phyloP scores from a whole-genome alignment of 2,329 filamentous ascomycete genomes.

The Kalaharituber pfeilii region DNA sequence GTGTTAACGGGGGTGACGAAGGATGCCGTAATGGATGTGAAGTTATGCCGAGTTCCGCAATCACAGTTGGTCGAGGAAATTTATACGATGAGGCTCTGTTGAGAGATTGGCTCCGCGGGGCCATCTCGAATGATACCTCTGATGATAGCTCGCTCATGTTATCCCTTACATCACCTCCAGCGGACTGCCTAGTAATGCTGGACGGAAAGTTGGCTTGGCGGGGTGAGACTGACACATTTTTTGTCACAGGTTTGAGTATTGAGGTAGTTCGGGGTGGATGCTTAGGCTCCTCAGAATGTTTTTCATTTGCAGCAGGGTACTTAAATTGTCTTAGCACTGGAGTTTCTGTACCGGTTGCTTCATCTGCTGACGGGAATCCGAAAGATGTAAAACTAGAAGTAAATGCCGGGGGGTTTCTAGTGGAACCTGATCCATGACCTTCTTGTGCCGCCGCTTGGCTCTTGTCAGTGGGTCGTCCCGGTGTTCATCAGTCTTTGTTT shows the following conservation, averaged over 20 bases:
- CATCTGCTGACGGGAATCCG: not conserved
- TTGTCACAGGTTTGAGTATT: not conserved
- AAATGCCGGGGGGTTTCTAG: slow-evolving; percentile 8
- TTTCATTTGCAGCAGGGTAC: not conserved
- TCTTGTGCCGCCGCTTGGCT: slow-evolving; percentile 16
- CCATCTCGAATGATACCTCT: slow-evolving; percentile 38
- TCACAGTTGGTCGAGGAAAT: slow-evolving; percentile 14
- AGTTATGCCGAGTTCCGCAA: slow-evolving; percentile 23
- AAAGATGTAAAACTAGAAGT: slow-evolving; percentile 1
- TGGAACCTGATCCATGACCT: slow-evolving; percentile 16
- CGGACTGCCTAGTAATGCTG: slow-evolving; percentile 1
- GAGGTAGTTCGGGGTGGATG: not conserved
- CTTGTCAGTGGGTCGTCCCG: slow-evolving; percentile 13
- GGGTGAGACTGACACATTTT: not conserved
- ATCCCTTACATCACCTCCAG: slow-evolving; percentile 22
- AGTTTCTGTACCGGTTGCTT: not conserved
- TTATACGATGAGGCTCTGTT: slow-evolving; percentile 2
- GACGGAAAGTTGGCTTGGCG: not conserved
- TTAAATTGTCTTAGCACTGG: not conserved
- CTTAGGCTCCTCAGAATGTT: not conserved
- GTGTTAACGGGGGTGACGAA: slow-evolving; percentile 20
- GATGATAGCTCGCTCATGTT: slow-evolving; percentile 42
- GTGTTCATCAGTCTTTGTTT: slow-evolving; percentile 10
- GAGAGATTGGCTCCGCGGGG: slow-evolving; percentile 7
- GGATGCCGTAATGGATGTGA: slow-evolving; percentile 25